Conservation (phyloP, 352 stramenopile species). For the Phytophthora pisi region DNA sequence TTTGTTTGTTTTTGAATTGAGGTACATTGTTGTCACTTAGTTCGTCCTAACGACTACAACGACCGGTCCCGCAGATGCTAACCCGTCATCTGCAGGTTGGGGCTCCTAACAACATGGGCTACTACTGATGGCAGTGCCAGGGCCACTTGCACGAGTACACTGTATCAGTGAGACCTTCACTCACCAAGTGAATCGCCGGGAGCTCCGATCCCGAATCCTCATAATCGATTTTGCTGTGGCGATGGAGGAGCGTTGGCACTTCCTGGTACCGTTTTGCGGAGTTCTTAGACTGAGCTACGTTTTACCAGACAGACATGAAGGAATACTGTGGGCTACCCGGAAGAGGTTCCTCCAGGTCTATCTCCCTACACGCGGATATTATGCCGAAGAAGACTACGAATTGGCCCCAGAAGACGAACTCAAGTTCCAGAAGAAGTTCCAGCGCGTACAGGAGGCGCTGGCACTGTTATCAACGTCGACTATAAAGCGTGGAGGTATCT, state of each 20-base stretch:
- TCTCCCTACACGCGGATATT: background rate
- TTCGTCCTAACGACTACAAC: too few species aligned
- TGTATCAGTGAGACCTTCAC: background rate
- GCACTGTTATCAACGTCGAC: constrained; percentile 4
- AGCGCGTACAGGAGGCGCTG: background rate
- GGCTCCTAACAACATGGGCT: too few species aligned
- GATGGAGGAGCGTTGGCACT: background rate
- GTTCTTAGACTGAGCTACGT: background rate
- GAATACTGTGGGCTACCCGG: background rate
- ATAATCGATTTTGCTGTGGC: background rate
- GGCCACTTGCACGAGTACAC: constrained; percentile 1
- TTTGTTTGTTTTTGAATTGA: too few species aligned
- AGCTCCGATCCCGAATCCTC: background rate
- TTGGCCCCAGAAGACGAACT: background rate
- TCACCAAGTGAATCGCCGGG: background rate
- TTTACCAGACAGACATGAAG: background rate
- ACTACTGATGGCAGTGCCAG: constrained; percentile 1
- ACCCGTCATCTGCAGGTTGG: too few species aligned
- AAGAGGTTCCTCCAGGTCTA: background rate
- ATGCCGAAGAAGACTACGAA: background rate
- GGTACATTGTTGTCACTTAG: too few species aligned
- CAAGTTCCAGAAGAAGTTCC: background rate
- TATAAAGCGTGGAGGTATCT: background rate
- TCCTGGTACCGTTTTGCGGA: background rate
- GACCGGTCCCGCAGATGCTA: too few species aligned